These are phyloP conservation scores for Haberlea rhodopensis DNA, from an alignment of 257 asterid genomes.

Conservation along the genomic window DNA sequence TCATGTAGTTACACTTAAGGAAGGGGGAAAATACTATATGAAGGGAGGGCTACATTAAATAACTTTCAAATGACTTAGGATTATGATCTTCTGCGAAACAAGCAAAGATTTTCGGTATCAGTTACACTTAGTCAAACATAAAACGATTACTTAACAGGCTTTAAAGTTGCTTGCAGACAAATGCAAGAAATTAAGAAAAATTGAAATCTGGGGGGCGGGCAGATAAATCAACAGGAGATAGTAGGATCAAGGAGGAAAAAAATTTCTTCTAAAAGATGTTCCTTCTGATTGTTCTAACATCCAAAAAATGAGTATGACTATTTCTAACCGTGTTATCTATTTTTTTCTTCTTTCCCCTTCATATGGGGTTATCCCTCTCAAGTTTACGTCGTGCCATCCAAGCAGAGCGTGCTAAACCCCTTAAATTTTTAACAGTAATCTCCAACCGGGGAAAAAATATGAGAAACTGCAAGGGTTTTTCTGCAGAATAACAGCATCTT, in stretches of 20 bases:
- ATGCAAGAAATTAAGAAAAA: not conserved
- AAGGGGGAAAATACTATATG: not conserved
- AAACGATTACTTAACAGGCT: not conserved
- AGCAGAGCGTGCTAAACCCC: not conserved
- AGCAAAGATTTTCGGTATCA: not conserved
- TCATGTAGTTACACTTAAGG: conserved; percentile 5
- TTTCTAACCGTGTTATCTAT: not conserved
- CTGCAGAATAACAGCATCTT: conserved; percentile 8
- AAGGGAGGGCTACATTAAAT: not conserved
- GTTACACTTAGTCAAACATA: not conserved
- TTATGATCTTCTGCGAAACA: not conserved
- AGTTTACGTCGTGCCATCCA: not conserved
- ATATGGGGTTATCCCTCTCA: not conserved
- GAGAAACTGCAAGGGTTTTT: conserved; percentile 8
- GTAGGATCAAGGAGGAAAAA: not conserved
- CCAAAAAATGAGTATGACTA: not conserved
- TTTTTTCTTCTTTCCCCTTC: not conserved
- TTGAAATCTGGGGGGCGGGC: not conserved
- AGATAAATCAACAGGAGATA: conserved; percentile 1
- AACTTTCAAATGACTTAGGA: not conserved
- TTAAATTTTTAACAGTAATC: not conserved
- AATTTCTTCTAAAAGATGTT: not conserved
- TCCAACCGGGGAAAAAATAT: not conserved
- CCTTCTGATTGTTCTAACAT: not conserved
- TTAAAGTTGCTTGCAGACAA: not conserved